Evolutionary conservation across 208 protist genomes (phyloP).

Genomic region (Crithidia expoeki): DNA sequence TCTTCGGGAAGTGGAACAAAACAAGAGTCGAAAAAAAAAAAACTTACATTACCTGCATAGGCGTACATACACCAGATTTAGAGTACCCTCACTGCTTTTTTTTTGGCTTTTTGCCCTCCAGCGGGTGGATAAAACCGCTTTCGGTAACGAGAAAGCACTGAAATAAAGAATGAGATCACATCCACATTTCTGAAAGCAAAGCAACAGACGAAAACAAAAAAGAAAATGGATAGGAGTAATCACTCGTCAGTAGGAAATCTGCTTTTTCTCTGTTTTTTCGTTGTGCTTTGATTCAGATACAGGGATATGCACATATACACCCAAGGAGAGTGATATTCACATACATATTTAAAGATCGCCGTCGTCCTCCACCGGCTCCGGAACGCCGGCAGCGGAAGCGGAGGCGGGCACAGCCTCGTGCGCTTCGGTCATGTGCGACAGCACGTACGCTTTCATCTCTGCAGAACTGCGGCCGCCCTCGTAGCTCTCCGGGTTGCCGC

Average conservation of each 20-base stretch:
- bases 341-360: constrained; percentile 46
- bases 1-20: neutral
- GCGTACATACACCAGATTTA: too few relatives aligned
- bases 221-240: neutral
- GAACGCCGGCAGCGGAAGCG: neutral
- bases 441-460: constrained; percentile 64
- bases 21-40: neutral
- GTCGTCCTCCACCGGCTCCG: constrained; percentile 18
- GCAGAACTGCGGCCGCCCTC: constrained; percentile 69
- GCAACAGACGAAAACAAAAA: neutral
- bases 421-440: constrained; percentile 33
- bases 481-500: constrained; percentile 59
- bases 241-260: neutral
- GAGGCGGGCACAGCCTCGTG: neutral
- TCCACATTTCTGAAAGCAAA: too few relatives aligned
- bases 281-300: too few relatives aligned
- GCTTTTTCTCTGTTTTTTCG: neutral
- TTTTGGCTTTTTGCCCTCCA: too few relatives aligned
- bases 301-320: too few relatives aligned
- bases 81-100: too few relatives aligned
- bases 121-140: too few relatives aligned
- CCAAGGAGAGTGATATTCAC: neutral
- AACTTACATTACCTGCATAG: too few relatives aligned
- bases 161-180: too few relatives aligned
- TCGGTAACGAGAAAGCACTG: too few relatives aligned